A percentile compares a stretch with the other conserved stretches of the same genome.
phyloP scores from a whole-genome alignment of 495 filamentous ascomycete genomes.

The Hypoxylon rickii region DNA sequence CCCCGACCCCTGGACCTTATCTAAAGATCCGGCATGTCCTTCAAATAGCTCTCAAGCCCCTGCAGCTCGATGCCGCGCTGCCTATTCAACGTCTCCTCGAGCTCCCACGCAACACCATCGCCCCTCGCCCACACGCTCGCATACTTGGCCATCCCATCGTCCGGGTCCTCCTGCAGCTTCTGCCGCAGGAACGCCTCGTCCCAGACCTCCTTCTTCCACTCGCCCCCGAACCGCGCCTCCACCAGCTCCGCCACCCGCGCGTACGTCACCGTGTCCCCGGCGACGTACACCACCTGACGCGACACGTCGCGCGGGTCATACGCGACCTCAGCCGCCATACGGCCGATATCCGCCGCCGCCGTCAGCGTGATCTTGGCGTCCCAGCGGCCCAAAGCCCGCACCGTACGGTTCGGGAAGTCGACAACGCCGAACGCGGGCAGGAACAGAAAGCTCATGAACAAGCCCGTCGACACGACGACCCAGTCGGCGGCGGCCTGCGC shows the following conservation, averaged over 20 bases:
- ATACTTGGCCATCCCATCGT: conserved; percentile 60
- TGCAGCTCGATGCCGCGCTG: conserved; percentile 47
- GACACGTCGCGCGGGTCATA: conserved; percentile 34
- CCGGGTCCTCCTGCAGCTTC: conserved; percentile 51
- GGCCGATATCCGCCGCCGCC: conserved; percentile 62
- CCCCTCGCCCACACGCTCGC: conserved; percentile 62
- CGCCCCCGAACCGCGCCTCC: conserved; percentile 44
- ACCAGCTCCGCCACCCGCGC: conserved; percentile 54
- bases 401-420: conserved; percentile 36
- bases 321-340: conserved; percentile 56
- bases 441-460: conserved; percentile 70
- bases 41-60: conserved; percentile 49
- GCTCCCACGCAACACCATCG: conserved; percentile 62
- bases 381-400: conserved; percentile 61
- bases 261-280: conserved; percentile 64
- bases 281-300: conserved; percentile 54
- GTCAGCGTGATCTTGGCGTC: conserved; percentile 62
- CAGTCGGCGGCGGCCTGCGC: conserved; percentile 53
- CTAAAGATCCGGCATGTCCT: conserved; percentile 22
- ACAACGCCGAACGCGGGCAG: conserved; percentile 62
- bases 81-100: conserved; percentile 53
- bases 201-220: conserved; percentile 53
- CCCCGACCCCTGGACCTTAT: not conserved
- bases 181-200: conserved; percentile 43
- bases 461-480: conserved; percentile 63